Evolutionary conservation across 306 rosid genomes (phyloP).

Genomic region (Chamaecrista fasciculata): DNA sequence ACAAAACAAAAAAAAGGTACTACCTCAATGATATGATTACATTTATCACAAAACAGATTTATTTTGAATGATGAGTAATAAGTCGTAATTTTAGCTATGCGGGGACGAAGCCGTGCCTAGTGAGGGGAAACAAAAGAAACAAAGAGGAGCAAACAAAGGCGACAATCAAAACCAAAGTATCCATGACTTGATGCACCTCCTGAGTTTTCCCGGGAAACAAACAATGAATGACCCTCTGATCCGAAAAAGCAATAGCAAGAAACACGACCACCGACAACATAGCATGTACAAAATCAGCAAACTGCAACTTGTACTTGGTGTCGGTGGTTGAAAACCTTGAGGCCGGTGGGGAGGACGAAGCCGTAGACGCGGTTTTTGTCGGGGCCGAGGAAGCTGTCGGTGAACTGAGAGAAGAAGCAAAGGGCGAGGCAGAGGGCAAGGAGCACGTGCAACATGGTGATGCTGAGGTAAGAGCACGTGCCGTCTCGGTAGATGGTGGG

Average conservation of each 20-base stretch:
- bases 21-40: too few species aligned
- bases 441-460: background rate
- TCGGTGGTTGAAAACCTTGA: background rate
- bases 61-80: too few species aligned
- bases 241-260: conserved; percentile 4
- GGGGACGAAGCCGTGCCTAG: conserved; percentile 12
- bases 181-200: background rate
- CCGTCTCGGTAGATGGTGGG: background rate
- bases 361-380: background rate
- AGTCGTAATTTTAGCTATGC: too few species aligned
- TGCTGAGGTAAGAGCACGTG: background rate
- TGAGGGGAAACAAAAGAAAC: conserved; percentile 12
- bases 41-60: too few species aligned
- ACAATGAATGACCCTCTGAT: background rate
- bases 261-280: background rate
- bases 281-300: background rate
- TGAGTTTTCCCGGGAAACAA: background rate
- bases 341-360: background rate
- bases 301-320: background rate
- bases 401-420: background rate
- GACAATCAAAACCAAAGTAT: background rate
- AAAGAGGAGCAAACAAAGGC: background rate
- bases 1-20: too few species aligned
- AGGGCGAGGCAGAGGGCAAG: background rate
- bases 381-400: background rate